Base-by-base conservation (phyloP, 2,329 filamentous ascomycete genomes). In the Phialophora verrucosa region DNA sequence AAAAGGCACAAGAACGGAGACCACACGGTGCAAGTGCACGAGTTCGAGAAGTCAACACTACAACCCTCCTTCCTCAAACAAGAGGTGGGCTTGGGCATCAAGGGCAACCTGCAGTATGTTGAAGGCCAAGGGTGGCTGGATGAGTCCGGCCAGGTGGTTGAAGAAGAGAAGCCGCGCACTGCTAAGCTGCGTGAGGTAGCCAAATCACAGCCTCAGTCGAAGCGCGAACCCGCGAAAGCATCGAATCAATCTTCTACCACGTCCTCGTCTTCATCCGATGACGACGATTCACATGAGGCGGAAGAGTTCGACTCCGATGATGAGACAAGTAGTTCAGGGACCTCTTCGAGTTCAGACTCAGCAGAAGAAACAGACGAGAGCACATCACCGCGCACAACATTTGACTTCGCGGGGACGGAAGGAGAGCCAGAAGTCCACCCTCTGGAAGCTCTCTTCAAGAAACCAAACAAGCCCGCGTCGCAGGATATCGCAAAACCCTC, bases 111-210 rank as follows among this genome's bases (percentile, higher is more conserved):
- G 2, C 88, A 90, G 63, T 97, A 90, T 76, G 85, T 95, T 49
- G 90, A 97, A 62, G 93, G 90, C 25, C 89, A 91, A 74, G 94
- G 94, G 1, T 98, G 95, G 94, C 85, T 97, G 0, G 90, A 97
- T 73, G 86, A 88, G 68, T 82, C 89, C 17, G 93, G 93, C 5
- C 87, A 89, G 63, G 80, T 97, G 1, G 86, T 96, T 2, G 91
- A 96, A 44, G 25, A 59, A 10, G 71, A 73, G 62, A 60, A 60
- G 23, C 49, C 65, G 62, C 66, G 55, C n/a, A 42, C 62, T 31
- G 44, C 54, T 42, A 69, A 67, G 11, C 57, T 38, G 44, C 62
- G 60, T 62, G 62, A 53, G 62, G 66, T 73, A 4, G 61, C 65
- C 66, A 29, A 71, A 65, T 17, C 72, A 73, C 57, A 73, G 73